phyloP scores from a whole-genome alignment of 2,329 filamentous ascomycete genomes.

The Aspergillus costaricaensis region DNA sequence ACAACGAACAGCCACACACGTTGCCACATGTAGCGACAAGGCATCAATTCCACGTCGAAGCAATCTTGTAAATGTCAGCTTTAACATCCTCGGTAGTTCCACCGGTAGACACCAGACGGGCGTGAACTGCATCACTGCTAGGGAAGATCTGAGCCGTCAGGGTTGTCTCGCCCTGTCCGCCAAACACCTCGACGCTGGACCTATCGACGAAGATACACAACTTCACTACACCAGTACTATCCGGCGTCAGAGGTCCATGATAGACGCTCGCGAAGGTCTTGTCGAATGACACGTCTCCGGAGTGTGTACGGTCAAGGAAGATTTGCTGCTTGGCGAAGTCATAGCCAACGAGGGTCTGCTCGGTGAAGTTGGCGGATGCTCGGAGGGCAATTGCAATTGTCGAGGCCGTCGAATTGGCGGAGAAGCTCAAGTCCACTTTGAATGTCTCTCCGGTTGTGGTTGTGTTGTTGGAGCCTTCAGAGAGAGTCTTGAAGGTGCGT shows the following conservation, averaged over 20 bases:
- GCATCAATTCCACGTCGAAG: background rate
- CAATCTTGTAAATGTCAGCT: background rate
- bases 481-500: background rate
- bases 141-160: constrained; percentile 35
- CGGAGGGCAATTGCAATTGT: constrained; percentile 25
- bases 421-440: constrained; percentile 25
- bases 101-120: background rate
- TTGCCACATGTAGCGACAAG: too few species aligned
- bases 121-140: constrained; percentile 13
- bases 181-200: constrained; percentile 34
- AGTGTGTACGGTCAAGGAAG: constrained; percentile 28
- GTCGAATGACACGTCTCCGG: constrained; percentile 27
- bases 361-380: constrained; percentile 21
- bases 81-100: background rate
- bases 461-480: background rate
- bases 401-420: background rate
- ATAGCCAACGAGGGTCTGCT: constrained; percentile 32
- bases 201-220: constrained; percentile 31
- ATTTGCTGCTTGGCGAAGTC: constrained; percentile 26
- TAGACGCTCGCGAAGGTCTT: constrained; percentile 26
- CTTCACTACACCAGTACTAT: constrained; percentile 20
- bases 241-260: constrained; percentile 19
- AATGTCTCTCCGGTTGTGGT: background rate
- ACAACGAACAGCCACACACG: too few species aligned
- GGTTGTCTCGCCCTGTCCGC: constrained; percentile 27